Conservation (phyloP, 208 protist genomes). For the Wallacemonas sp. region DNA sequence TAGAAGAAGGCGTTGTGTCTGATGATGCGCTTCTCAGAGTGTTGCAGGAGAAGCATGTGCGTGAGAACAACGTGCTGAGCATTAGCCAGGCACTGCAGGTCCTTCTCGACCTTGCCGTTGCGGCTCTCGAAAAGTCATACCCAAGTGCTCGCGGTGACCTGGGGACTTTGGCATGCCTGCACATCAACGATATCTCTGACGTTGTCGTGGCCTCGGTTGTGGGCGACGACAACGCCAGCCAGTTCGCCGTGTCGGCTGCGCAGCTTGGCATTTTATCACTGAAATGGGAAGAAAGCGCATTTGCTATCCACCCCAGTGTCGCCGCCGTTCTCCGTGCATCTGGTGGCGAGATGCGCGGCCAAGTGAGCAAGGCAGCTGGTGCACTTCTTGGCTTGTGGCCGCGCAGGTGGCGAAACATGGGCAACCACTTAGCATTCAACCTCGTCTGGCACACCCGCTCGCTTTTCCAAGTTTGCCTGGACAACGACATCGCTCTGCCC, state of each 20-base stretch:
- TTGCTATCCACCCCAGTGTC: conserved; percentile 61
- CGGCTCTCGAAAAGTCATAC: conserved; percentile 34
- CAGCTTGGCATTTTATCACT: conserved; percentile 59
- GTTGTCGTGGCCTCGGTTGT: conserved; percentile 47
- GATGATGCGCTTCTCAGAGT: conserved; percentile 21
- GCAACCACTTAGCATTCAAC: conserved; percentile 49
- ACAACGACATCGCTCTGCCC: not conserved
- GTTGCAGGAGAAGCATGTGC: conserved; percentile 31
- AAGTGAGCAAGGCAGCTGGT: conserved; percentile 17
- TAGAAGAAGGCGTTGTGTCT: conserved; percentile 35
- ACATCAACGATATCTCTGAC: conserved; percentile 59
- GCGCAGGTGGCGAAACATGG: conserved; percentile 69
- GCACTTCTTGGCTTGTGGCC: conserved; percentile 63
- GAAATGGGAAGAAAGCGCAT: conserved; percentile 68
- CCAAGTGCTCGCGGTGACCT: conserved; percentile 37
- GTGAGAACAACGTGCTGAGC: conserved; percentile 49
- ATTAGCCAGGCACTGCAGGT: conserved; percentile 50
- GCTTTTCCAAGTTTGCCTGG: conserved; percentile 14
- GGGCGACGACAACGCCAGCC: conserved; percentile 30
- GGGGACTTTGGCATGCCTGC: conserved; percentile 53
- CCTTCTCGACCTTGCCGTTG: conserved; percentile 50
- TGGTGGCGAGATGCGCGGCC: not conserved
- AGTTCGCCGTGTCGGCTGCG: conserved; percentile 41
- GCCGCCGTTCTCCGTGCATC: conserved; percentile 11
- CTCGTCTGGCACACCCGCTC: conserved; percentile 78